Base-by-base conservation (phyloP, 139 green algal genomes). In the Protoeuglena noctilucae region DNA sequence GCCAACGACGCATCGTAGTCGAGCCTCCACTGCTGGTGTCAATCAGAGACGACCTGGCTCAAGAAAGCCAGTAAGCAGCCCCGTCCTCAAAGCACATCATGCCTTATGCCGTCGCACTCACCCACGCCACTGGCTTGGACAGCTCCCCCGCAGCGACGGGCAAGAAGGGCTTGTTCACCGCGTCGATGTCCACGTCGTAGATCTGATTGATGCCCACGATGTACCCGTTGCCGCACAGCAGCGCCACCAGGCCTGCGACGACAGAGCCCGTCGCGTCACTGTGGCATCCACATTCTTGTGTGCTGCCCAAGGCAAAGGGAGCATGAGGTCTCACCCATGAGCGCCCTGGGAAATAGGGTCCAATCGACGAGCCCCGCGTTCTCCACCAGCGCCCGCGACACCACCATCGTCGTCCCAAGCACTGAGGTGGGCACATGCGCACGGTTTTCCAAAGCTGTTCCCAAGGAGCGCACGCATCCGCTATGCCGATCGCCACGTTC, bases 181-280 rank as follows among this genome's bases (percentile, higher is more conserved):
- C 65, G 64, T 96, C 87, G 25, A 96, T 95, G 40, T 93, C 77
- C 7, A 93, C 86, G 49, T 96, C 87, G 63, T 92, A 94, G 25
- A 95, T 87, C 69, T 95, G 86, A 65, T 98, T 98, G 82, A 98
- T 98, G 58, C 91, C 91, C 39, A 98, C 91, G 56, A 98, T 98
- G 77, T 92, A 98, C 24, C 89, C 91, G 65, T 98, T 98, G 28
- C 89, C 91, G 52, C 80, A 93, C 48, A 98, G 77, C 57, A 94
- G 74, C 4, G 86, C 85, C 14, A 93, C 24, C 29, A 95, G 65
- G 12, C 86, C n/a, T n/a, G n/a, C 40, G n/a, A 51, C 16, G 40
- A 47, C 16, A 47, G 40, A 77, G 59, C 34, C 61, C 66, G 16
- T 74, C 14, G 25, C n/a, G n/a, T n/a, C n/a, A n/a, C n/a, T n/a